A percentile compares a stretch with the other conserved stretches of the same genome.
These are phyloP conservation scores for Metschnikowia similis DNA, from an alignment of 805 yeast genomes.

Conservation along the genomic window DNA sequence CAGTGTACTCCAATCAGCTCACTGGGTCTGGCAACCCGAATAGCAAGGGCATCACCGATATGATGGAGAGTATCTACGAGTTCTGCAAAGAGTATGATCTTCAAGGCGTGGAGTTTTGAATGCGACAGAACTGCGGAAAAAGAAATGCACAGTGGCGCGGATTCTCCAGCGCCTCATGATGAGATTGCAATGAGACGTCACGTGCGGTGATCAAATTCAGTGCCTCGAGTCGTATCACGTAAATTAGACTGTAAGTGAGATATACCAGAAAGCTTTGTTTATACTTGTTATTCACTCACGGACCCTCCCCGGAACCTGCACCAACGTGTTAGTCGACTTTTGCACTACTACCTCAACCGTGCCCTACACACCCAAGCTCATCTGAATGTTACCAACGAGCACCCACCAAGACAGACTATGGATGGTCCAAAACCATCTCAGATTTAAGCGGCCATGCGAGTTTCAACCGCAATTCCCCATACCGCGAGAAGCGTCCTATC, in stretches of 20 bases:
- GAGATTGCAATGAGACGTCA: neutral
- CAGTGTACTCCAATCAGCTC: conserved; percentile 46
- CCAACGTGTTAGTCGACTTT: no score
- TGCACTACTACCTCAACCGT: no score
- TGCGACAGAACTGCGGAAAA: neutral
- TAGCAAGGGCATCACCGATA: conserved; percentile 52
- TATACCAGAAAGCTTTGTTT: neutral
- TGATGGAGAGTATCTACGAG: conserved; percentile 49
- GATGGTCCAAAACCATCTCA: conserved; percentile 18
- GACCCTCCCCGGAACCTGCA: no score
- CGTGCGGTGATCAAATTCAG: conserved; percentile 5
- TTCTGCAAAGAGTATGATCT: conserved; percentile 44
- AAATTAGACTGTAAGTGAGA: neutral
- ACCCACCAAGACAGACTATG: conserved; percentile 15
- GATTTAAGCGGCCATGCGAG: conserved; percentile 11
- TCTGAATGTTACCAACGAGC: conserved; percentile 6
- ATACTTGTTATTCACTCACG: no score
- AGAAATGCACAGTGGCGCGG: neutral
- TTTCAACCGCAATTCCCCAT: conserved; percentile 17
- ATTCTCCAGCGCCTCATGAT: neutral
- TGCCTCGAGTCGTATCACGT: neutral
- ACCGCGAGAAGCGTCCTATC: neutral
- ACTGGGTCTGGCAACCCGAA: conserved; percentile 18
- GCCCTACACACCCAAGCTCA: neutral
- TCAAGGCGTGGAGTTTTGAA: conserved; percentile 36